Conservation (phyloP, 257 asterid genomes). For the Gentiana dahurica region DNA sequence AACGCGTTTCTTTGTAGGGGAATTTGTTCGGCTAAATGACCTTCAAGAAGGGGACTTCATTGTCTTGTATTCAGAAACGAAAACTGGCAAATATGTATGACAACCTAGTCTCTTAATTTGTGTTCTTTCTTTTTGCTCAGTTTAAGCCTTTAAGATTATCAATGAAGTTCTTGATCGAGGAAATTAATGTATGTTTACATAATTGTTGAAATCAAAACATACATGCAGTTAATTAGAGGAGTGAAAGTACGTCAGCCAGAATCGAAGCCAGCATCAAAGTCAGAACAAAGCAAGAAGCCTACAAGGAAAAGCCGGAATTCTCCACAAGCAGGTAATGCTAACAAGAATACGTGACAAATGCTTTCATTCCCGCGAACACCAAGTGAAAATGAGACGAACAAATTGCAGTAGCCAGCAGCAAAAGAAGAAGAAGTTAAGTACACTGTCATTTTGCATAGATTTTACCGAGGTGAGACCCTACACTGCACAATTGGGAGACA, state of each 20-base stretch:
- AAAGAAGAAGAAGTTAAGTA: too few relatives aligned
- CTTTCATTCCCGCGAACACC: too few relatives aligned
- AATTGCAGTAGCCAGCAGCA: too few relatives aligned
- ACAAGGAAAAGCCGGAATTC: conserved; percentile 48
- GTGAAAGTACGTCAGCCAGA: conserved; percentile 72
- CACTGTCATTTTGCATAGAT: too few relatives aligned
- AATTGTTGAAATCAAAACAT: background rate
- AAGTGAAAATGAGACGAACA: too few relatives aligned
- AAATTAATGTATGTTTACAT: background rate
- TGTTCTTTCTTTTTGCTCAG: too few relatives aligned
- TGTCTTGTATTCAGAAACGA: conserved; percentile 33
- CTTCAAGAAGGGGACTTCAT: conserved; percentile 44
- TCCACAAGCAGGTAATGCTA: conserved; percentile 23
- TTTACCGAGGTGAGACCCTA: too few relatives aligned
- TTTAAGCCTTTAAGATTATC: too few relatives aligned
- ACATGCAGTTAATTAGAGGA: conserved; percentile 67
- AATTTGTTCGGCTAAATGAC: conserved; percentile 30
- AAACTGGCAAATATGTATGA: conserved; percentile 65
- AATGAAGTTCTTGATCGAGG: too few relatives aligned
- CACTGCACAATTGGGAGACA: too few relatives aligned
- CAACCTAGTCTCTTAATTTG: too few relatives aligned
- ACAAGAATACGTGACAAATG: background rate
- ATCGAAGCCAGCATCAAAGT: too few relatives aligned
- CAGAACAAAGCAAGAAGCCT: conserved; percentile 54
- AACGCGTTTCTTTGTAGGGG: conserved; percentile 14